A percentile compares a stretch with the other conserved stretches of the same genome.
Conservation (phyloP, 257 asterid species). For the Solanum phureja region DNA sequence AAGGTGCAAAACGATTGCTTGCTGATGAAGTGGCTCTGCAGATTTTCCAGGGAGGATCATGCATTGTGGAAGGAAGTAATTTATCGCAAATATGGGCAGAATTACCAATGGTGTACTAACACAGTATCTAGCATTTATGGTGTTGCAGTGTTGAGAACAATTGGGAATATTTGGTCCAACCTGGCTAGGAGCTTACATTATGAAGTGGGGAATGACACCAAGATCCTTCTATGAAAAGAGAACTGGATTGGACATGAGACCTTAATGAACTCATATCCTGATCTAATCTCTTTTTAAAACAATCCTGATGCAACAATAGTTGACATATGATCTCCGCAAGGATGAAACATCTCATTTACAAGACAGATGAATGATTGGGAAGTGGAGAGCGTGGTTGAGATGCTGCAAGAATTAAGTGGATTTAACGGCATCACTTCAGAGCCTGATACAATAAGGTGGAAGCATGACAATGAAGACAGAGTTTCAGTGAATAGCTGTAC, state of each 20-base stretch:
- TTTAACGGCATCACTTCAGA: background rate
- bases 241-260: background rate
- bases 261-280: background rate
- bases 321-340: background rate
- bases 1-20: background rate
- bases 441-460: background rate
- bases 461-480: background rate
- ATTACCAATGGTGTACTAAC: background rate
- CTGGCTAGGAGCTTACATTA: background rate
- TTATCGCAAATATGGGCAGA: background rate
- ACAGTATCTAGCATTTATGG: background rate
- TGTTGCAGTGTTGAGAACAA: background rate
- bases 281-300: background rate
- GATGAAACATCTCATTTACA: background rate
- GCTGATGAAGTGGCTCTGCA: background rate
- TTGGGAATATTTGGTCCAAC: background rate
- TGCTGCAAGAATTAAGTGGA: background rate
- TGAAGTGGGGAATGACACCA: background rate
- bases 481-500: background rate
- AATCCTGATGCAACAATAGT: background rate
- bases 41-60: background rate
- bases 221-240: background rate
- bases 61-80: background rate
- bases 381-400: background rate
- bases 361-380: background rate